Conservation (phyloP, 495 filamentous ascomycete genomes). For the Aspergillus campestris region DNA sequence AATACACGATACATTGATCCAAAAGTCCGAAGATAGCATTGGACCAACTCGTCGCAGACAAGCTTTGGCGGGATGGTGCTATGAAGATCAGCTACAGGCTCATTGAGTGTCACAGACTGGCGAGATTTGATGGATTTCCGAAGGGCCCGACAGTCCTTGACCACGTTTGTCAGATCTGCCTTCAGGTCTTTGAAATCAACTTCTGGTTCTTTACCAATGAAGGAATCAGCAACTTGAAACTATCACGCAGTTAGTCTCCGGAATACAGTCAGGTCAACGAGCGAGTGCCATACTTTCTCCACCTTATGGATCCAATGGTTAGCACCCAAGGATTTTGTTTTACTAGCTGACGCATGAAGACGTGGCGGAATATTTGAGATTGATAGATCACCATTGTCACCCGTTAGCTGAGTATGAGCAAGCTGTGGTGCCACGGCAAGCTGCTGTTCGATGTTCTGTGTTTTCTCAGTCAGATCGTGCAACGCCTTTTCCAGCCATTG, state of each 20-base stretch:
- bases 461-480: constrained; percentile 1
- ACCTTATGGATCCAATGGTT: constrained; percentile 30
- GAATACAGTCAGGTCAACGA: background rate
- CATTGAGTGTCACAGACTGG: constrained; percentile 6
- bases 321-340: constrained; percentile 34
- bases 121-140: constrained; percentile 13
- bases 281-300: constrained; percentile 25
- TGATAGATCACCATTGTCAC: background rate
- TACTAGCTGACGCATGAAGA: constrained; percentile 12
- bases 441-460: constrained; percentile 6
- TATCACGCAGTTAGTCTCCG: background rate
- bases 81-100: constrained; percentile 12
- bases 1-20: constrained; percentile 40
- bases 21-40: constrained; percentile 38
- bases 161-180: constrained; percentile 5
- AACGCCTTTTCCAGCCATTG: constrained; percentile 3
- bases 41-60: constrained; percentile 32
- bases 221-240: constrained; percentile 5
- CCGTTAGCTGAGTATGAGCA: background rate
- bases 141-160: constrained; percentile 14
- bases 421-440: background rate
- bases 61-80: constrained; percentile 10
- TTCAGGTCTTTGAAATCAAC: constrained; percentile 6
- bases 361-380: constrained; percentile 4
- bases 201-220: constrained; percentile 8